Conservation (phyloP, 768 basidiomycete species). For the Kwoniella pini region DNA sequence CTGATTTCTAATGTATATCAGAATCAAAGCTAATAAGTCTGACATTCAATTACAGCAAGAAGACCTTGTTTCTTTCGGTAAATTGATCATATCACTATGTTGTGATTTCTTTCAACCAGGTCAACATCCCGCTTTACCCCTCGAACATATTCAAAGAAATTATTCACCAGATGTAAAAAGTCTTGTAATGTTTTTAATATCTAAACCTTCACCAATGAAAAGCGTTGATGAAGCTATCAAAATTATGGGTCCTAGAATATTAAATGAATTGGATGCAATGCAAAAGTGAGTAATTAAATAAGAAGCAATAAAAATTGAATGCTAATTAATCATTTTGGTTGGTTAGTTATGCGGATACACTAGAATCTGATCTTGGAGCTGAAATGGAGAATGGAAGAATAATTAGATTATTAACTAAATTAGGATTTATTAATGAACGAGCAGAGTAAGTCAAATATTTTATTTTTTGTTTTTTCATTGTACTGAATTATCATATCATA, state of each 20-base stretch:
- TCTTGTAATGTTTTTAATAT: slow-evolving; percentile 69
- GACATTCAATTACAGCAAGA: slow-evolving; percentile 79
- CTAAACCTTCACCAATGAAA: slow-evolving; percentile 67
- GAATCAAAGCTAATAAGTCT: too few species aligned
- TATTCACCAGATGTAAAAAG: slow-evolving; percentile 84
- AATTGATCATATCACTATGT: slow-evolving; percentile 75
- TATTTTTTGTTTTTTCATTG: too few species aligned
- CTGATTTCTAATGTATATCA: too few species aligned
- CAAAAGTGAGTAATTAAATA: slow-evolving; percentile 62
- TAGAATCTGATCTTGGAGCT: slow-evolving; percentile 79
- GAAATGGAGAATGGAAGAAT: slow-evolving; percentile 94
- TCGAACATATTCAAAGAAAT: slow-evolving; percentile 70
- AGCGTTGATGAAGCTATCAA: slow-evolving; percentile 77
- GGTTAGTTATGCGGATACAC: slow-evolving; percentile 73
- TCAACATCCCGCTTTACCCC: slow-evolving; percentile 67
- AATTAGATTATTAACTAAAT: slow-evolving; percentile 84
- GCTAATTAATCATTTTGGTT: slow-evolving; percentile 11
- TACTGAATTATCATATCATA: slow-evolving; percentile 51
- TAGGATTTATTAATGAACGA: slow-evolving; percentile 98
- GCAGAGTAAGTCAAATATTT: slow-evolving; percentile 73
- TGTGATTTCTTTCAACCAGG: slow-evolving; percentile 68
- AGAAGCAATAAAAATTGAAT: background rate
- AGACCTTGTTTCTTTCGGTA: slow-evolving; percentile 82
- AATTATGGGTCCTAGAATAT: slow-evolving; percentile 69
- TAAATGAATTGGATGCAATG: slow-evolving; percentile 82